phyloP scores from a whole-genome alignment of 2,329 filamentous ascomycete species.

The Coccinonectria pachysandricola region DNA sequence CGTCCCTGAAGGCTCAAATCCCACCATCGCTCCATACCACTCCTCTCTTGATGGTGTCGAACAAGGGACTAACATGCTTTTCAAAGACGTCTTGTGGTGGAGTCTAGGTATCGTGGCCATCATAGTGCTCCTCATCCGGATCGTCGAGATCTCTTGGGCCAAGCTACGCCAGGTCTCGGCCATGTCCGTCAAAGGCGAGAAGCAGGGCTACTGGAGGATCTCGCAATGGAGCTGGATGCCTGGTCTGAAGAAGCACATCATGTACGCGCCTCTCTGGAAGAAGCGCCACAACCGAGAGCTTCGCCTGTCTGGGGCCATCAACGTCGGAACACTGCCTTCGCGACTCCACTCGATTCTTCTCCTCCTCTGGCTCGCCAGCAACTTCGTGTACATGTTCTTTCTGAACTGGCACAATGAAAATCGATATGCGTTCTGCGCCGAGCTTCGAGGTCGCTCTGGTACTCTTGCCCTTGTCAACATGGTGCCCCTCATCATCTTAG shows the following conservation, averaged over 20 bases:
- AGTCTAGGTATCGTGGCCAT: slow-evolving; percentile 46
- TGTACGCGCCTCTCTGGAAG: slow-evolving; percentile 50
- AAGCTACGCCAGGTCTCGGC: slow-evolving; percentile 49
- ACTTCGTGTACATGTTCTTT: slow-evolving; percentile 51
- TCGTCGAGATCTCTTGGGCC: slow-evolving; percentile 43
- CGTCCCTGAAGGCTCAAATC: slow-evolving; percentile 25
- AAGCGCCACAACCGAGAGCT: slow-evolving; percentile 61
- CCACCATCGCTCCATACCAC: slow-evolving; percentile 46
- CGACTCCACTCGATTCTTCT: slow-evolving; percentile 52
- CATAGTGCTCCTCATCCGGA: slow-evolving; percentile 41
- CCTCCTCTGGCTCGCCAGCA: slow-evolving; percentile 46
- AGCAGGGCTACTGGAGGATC: slow-evolving; percentile 49
- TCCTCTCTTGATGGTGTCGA: slow-evolving; percentile 50
- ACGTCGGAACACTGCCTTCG: slow-evolving; percentile 53
- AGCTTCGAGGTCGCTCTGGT: slow-evolving; percentile 77
- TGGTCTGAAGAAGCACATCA: slow-evolving; percentile 48
- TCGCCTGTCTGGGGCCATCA: slow-evolving; percentile 47
- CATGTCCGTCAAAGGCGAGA: slow-evolving; percentile 41
- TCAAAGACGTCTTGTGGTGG: slow-evolving; percentile 50
- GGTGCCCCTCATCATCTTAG: slow-evolving; percentile 81
- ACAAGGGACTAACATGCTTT: slow-evolving; percentile 45
- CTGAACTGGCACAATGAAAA: slow-evolving; percentile 50
- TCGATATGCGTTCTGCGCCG: slow-evolving; percentile 58
- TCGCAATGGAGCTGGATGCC: slow-evolving; percentile 53
- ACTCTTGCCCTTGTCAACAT: slow-evolving; percentile 81